A percentile compares a stretch with the other conserved stretches of the same genome.
phyloP scores from a whole-genome alignment of 768 basidiomycete species.

The Pleurotus tuoliensis region DNA sequence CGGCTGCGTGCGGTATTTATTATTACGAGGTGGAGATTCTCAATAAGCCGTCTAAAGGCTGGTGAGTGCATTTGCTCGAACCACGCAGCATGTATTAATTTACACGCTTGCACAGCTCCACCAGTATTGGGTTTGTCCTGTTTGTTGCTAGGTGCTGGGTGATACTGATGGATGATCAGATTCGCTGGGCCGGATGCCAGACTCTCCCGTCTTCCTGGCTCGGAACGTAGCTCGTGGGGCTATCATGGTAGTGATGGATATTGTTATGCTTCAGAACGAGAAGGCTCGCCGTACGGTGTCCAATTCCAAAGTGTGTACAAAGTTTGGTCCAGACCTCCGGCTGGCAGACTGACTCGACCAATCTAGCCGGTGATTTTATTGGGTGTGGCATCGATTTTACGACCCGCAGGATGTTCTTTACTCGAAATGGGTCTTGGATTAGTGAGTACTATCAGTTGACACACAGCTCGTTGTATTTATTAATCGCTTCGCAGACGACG shows the following conservation, averaged over 20 bases:
- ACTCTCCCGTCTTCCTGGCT: conserved; percentile 76
- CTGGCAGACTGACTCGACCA: not conserved
- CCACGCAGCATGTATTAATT: not conserved
- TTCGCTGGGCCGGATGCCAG: conserved; percentile 66
- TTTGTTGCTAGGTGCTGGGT: not conserved
- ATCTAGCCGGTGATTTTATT: conserved; percentile 78
- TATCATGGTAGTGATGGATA: conserved; percentile 91
- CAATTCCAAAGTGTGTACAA: conserved; percentile 69
- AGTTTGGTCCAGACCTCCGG: not conserved
- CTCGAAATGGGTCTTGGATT: conserved; percentile 77
- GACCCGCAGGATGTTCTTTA: conserved; percentile 78
- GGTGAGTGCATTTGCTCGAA: conserved; percentile 35
- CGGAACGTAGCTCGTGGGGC: conserved; percentile 85
- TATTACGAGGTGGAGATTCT: conserved; percentile 91
- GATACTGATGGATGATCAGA: conserved; percentile 29
- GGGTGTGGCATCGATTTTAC: conserved; percentile 94
- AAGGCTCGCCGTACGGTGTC: conserved; percentile 70
- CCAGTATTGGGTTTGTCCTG: conserved; percentile 69
- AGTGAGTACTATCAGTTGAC: conserved; percentile 32
- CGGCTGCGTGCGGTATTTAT: conserved; percentile 84
- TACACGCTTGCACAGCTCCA: conserved; percentile 46
- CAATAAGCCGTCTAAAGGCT: conserved; percentile 76
- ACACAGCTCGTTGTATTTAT: not conserved
- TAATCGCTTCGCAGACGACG: conserved; percentile 28
- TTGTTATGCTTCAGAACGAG: conserved; percentile 70